Evolutionary conservation across 768 basidiomycete species (phyloP).

Genomic region (Phaeotremella skinneri): DNA sequence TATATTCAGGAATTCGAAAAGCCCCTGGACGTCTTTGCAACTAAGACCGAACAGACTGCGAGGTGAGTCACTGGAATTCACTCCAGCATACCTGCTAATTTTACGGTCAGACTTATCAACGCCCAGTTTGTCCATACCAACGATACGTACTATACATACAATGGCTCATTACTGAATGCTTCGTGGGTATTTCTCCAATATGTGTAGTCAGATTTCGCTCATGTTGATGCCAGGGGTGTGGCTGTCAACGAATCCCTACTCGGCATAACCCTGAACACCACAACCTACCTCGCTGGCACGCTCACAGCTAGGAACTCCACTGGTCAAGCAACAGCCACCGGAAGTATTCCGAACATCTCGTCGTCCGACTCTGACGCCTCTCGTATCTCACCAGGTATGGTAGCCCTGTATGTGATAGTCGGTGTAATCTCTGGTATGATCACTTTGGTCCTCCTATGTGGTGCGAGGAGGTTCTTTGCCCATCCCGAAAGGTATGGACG

Average conservation of each 20-base stretch:
- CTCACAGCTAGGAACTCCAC: conserved; percentile 67
- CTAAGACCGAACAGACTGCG: conserved; percentile 63
- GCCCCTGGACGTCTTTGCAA: conserved; percentile 56
- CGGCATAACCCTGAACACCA: conserved; percentile 16
- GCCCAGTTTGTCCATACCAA: conserved; percentile 62
- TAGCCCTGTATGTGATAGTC: conserved; percentile 72
- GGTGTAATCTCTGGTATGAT: conserved; percentile 84
- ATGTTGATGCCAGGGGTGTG: conserved; percentile 22
- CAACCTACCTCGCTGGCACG: conserved; percentile 65
- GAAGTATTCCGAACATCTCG: conserved; percentile 26
- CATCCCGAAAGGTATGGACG: conserved; percentile 91
- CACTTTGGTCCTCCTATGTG: conserved; percentile 77
- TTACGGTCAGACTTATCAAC: conserved; percentile 56
- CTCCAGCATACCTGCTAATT: conserved; percentile 5
- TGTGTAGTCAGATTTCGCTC: conserved; percentile 30
- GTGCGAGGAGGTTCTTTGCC: conserved; percentile 75
- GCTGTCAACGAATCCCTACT: conserved; percentile 35
- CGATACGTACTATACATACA: conserved; percentile 57
- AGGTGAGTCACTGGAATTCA: conserved; percentile 49
- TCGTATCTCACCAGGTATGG: conserved; percentile 74
- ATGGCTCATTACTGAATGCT: conserved; percentile 64
- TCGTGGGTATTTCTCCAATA: conserved; percentile 31
- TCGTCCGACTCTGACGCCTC: neutral
- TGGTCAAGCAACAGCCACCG: conserved; percentile 46
- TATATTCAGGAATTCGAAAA: conserved; percentile 66